Evolutionary conservation across 257 asterid genomes (phyloP), one percentile per base, ranked within the genome.

Genomic region (Linaria vulgaris): DNA sequence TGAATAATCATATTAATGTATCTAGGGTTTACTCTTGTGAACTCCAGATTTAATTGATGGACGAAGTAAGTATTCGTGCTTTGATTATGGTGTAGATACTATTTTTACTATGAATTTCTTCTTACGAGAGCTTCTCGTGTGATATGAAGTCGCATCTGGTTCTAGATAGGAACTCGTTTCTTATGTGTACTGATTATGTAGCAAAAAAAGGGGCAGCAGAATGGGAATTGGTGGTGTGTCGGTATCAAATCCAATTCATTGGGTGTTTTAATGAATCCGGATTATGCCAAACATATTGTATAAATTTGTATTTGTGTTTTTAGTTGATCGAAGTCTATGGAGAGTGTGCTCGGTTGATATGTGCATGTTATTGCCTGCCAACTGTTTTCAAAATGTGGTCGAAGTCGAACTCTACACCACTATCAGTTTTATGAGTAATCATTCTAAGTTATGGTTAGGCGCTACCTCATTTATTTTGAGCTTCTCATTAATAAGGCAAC

Each of bases 101-200:
- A 7, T 3, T 1, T 34, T 34, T 11, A 7, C 41, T 4, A 34
- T 34, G 1, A 34, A 34, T 34, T 11, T 34, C 5, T 11, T 53
- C 34, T 53, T 37, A n/a, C 7, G 12, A 72, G 37, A 49, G 45
- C 50, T 34, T 52, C n/a, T 45, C 37, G 11, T 49, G 58, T 17
- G 50, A 30, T 25, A 43, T 43, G 23, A 53, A 24, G 61, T 41
- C 5, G 4, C 44, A 2, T 22, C 37, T 54, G 39, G 17, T 43
- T 10, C 52, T 41, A 25, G 43, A 19, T 19, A 48, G 39, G 15
- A 17, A 11, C 11, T 4, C 47, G 43, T 6, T 15, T 6, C 9
- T 16, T 41, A 12, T 41, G 50, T 11, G 37, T 21, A 59, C 11
- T n/a, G n/a, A 23, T 0, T 13, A 41, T 12, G 34, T 56, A 17